Evolutionary conservation across 2,329 filamentous ascomycete species (phyloP), one percentile per base, ranked within the genome.

Genomic region (Sarocladiaceae sp.): DNA sequence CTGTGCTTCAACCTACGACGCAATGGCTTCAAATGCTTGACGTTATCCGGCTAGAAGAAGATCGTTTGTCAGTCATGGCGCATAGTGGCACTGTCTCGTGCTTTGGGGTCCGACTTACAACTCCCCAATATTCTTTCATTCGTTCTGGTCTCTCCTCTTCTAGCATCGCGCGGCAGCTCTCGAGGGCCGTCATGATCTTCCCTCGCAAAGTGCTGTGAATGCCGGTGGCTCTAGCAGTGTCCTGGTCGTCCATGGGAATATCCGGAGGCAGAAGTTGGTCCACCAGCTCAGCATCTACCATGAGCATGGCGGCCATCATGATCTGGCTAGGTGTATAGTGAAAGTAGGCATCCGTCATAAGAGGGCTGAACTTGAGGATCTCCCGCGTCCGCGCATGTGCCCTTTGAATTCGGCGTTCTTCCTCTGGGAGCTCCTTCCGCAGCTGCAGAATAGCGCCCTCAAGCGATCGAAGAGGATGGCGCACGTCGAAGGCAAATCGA

Each of bases 311-410:
- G 0, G 90, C 86, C 54, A 97, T 79, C 84, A 92, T 92, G 65
- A 97, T 96, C 67, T 99, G 94, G 22, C 89, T 88, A 0, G 94
- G 94, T 0, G 93, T 93, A 71, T 89, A 97, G 68, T 96, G 87
- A 71, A 97, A 97, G 72, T 97, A 97, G n/a, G 83, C 91, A 62
- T 99, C 94, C 23, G 93, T 96, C 55, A 97, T 79, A 49, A 96
- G 74, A 0, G 91, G 88, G 53, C 89, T 88, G 52, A 84, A 87
- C 64, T 90, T 90, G 52, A 95, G 80, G 44, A 90, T 77, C 18
- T 85, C 82, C 37, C 88, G 80, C 0, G 92, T 88, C 50, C 78
- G 79, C n/a, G 76, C 75, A 64, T 96, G 91, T 0, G 90, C 90
- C 11, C 76, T 75, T 47, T 71, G 71, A 26, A 83, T 71, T 23